A percentile compares a stretch with the other conserved stretches of the same genome.
These are phyloP conservation scores for Paramarasmius palmivorus DNA, from an alignment of 1,284 basidiomycete genomes.

Conservation along the genomic window DNA sequence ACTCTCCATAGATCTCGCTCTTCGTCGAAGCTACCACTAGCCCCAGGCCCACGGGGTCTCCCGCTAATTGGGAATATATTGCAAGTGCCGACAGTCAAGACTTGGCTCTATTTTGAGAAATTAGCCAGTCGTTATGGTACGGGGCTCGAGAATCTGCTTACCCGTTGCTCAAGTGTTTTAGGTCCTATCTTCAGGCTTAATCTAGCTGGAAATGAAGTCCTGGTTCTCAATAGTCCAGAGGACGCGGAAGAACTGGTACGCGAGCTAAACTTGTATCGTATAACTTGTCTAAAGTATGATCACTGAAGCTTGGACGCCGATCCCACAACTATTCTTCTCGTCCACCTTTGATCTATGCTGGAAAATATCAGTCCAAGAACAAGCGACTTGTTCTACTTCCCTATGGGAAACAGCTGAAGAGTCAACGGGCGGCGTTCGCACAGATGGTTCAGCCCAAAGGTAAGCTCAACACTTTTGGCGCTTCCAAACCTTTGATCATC, in stretches of 20 bases:
- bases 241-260: slow-evolving; percentile 4
- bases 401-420: background rate
- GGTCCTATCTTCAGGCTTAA: background rate
- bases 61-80: background rate
- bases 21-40: background rate
- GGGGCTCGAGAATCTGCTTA: background rate
- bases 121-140: background rate
- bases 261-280: background rate
- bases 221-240: slow-evolving; percentile 1
- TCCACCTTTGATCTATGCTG: slow-evolving; percentile 3
- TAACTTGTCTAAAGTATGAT: background rate
- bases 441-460: slow-evolving; percentile 4
- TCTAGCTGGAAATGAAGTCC: slow-evolving; percentile 1
- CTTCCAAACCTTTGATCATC: background rate
- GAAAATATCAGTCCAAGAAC: slow-evolving; percentile 5
- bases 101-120: background rate
- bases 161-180: background rate
- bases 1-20: background rate
- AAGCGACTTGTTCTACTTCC: slow-evolving; percentile 1
- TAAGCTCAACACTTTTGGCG: background rate
- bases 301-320: slow-evolving; percentile 1
- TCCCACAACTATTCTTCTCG: slow-evolving; percentile 4
- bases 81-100: background rate
- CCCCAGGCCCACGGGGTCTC: background rate
- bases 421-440: background rate